These are phyloP conservation scores for Alternaria solani DNA, from an alignment of 2,329 filamentous ascomycete species.

Conservation along the genomic window DNA sequence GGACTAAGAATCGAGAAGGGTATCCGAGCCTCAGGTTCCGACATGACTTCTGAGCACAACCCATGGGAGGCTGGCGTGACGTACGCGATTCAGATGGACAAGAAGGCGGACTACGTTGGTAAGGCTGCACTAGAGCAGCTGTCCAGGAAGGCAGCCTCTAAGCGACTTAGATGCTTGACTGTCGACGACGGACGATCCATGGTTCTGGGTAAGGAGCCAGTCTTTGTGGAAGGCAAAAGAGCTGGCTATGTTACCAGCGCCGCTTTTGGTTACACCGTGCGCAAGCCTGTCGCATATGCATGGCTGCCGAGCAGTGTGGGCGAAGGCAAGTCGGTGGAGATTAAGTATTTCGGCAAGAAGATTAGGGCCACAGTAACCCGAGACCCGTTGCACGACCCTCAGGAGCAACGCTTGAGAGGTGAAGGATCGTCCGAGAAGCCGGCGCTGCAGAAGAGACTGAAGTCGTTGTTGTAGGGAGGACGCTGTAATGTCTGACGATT, in stretches of 20 bases:
- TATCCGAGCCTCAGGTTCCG: conserved; percentile 64
- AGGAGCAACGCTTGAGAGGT: conserved; percentile 48
- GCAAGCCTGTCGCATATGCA: conserved; percentile 67
- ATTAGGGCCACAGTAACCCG: conserved; percentile 63
- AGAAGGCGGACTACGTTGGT: conserved; percentile 61
- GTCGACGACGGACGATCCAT: conserved; percentile 66
- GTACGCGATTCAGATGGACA: conserved; percentile 58
- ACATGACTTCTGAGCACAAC: conserved; percentile 68
- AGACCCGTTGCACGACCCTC: conserved; percentile 60
- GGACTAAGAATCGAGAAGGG: conserved; percentile 68
- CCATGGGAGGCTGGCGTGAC: conserved; percentile 67
- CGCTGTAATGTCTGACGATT: conserved; percentile 21
- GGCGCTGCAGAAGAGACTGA: conserved; percentile 33
- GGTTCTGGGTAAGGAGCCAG: conserved; percentile 69
- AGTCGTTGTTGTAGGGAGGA: conserved; percentile 28
- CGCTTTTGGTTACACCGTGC: conserved; percentile 66
- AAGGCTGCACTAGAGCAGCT: conserved; percentile 58
- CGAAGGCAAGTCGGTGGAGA: conserved; percentile 62
- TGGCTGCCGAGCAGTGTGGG: conserved; percentile 61
- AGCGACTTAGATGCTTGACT: conserved; percentile 60
- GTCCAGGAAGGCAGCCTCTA: conserved; percentile 47
- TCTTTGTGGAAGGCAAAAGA: conserved; percentile 58
- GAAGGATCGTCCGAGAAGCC: conserved; percentile 29
- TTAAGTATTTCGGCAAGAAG: conserved; percentile 68
- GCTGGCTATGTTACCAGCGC: conserved; percentile 68